Conservation (phyloP, 345 rosid species). For the thale cress (Arabidopsis thaliana) region DNA sequence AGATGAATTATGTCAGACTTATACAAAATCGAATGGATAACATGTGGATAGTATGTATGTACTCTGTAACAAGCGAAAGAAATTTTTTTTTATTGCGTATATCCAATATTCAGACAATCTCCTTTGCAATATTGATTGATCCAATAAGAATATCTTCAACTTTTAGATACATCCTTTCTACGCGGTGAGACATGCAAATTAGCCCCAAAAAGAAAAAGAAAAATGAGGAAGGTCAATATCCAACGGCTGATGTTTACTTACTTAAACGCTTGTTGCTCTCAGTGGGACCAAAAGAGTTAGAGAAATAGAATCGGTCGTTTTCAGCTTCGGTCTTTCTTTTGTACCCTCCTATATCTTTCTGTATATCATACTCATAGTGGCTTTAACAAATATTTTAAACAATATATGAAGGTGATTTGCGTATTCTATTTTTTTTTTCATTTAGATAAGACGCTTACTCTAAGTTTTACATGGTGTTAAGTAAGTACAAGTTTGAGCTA, state of each 20-base stretch:
- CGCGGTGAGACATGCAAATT: constrained; percentile 26
- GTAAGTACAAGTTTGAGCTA: too few species aligned
- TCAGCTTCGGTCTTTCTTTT: constrained; percentile 37
- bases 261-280: constrained; percentile 14
- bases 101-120: not conserved
- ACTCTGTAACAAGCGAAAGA: too few species aligned
- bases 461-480: too few species aligned
- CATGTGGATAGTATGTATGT: too few species aligned
- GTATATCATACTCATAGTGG: too few species aligned
- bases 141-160: constrained; percentile 1
- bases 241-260: constrained; percentile 30
- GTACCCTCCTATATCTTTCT: not conserved
- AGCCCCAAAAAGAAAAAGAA: not conserved
- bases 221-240: constrained; percentile 18
- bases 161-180: not conserved
- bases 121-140: not conserved
- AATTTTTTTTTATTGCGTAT: too few species aligned
- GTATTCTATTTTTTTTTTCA: too few species aligned
- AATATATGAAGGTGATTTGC: too few species aligned
- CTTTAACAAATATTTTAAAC: too few species aligned
- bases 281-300: not conserved
- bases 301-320: constrained; percentile 4
- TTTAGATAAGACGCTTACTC: too few species aligned
- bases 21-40: too few species aligned
- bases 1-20: too few species aligned